Percentiles rank a stretch among this genome's conserved stretches.
Evolutionary conservation across 2,329 filamentous ascomycete genomes (phyloP).

Genomic region (Sclerotinia borealis): DNA sequence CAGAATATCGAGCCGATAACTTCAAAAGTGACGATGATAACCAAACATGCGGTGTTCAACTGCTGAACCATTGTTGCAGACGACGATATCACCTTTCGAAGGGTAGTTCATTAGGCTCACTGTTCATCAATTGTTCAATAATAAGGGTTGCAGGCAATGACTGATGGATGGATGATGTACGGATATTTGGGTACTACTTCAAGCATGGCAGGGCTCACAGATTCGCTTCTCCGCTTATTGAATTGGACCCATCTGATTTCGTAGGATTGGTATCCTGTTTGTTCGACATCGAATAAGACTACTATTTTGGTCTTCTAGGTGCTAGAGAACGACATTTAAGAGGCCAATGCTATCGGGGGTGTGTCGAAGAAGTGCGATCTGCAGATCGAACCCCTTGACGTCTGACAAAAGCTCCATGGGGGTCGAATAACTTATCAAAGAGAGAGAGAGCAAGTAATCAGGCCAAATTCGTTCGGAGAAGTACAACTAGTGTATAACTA

Average conservation of each 20-base stretch:
- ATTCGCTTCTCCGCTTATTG: neutral
- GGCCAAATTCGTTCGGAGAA: neutral
- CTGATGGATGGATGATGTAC: neutral
- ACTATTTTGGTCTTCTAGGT: neutral
- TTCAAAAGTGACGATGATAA: conserved; percentile 14
- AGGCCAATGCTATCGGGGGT: neutral
- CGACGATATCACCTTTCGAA: neutral
- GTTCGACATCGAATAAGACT: neutral
- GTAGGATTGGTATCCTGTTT: neutral
- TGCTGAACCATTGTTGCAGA: conserved; percentile 29
- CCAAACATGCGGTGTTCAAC: conserved; percentile 18
- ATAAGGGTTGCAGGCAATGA: neutral
- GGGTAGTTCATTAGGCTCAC: neutral
- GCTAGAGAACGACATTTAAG: neutral
- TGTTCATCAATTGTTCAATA: neutral
- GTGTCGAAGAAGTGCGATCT: neutral
- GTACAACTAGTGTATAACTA: no score
- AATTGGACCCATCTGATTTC: neutral
- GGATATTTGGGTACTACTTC: neutral
- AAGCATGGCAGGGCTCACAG: neutral
- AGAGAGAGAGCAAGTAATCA: neutral
- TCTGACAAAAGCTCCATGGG: neutral
- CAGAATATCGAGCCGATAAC: conserved; percentile 18
- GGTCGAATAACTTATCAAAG: neutral
- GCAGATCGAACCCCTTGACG: neutral